Conservation (phyloP, 2,329 filamentous ascomycete genomes). For the Pseudocercospora fuligena region DNA sequence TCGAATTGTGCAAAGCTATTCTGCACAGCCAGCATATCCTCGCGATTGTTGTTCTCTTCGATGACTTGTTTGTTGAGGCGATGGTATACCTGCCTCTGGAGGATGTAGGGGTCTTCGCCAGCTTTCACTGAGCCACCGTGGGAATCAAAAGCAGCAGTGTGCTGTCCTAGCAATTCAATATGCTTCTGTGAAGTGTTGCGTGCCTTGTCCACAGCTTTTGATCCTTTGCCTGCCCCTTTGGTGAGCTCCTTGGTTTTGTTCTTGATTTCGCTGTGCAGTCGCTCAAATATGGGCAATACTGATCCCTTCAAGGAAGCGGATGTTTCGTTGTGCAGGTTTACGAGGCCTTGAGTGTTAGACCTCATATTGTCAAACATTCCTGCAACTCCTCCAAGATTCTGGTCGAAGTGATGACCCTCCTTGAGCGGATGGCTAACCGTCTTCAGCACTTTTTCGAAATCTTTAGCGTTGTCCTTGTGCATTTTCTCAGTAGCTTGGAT, state of each 20-base stretch:
- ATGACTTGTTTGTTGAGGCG: slow-evolving; percentile 85
- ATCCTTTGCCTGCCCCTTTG: slow-evolving; percentile 77
- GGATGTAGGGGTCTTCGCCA: slow-evolving; percentile 82
- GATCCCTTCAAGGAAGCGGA: slow-evolving; percentile 86
- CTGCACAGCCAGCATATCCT: slow-evolving; percentile 91
- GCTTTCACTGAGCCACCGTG: slow-evolving; percentile 72
- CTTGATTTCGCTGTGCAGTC: slow-evolving; percentile 95
- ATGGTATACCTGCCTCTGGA: slow-evolving; percentile 80
- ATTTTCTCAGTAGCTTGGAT: slow-evolving; percentile 83
- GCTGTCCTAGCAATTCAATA: slow-evolving; percentile 88
- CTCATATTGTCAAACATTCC: slow-evolving; percentile 94
- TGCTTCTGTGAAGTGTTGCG: slow-evolving; percentile 89
- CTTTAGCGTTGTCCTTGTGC: slow-evolving; percentile 83
- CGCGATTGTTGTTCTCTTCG: slow-evolving; percentile 94
- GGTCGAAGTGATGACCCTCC: slow-evolving; percentile 92
- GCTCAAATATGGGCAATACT: slow-evolving; percentile 85
- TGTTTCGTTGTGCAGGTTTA: slow-evolving; percentile 88
- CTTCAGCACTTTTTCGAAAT: slow-evolving; percentile 95
- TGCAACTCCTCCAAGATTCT: slow-evolving; percentile 82
- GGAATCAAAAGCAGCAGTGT: slow-evolving; percentile 80
- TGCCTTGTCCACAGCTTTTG: slow-evolving; percentile 90
- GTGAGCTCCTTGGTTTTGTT: slow-evolving; percentile 89
- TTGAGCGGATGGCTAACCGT: slow-evolving; percentile 83
- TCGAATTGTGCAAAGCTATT: slow-evolving; percentile 88
- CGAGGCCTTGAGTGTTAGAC: slow-evolving; percentile 86